Evolutionary conservation across 306 rosid genomes (phyloP).

Genomic region (Prunus kanzakura): DNA sequence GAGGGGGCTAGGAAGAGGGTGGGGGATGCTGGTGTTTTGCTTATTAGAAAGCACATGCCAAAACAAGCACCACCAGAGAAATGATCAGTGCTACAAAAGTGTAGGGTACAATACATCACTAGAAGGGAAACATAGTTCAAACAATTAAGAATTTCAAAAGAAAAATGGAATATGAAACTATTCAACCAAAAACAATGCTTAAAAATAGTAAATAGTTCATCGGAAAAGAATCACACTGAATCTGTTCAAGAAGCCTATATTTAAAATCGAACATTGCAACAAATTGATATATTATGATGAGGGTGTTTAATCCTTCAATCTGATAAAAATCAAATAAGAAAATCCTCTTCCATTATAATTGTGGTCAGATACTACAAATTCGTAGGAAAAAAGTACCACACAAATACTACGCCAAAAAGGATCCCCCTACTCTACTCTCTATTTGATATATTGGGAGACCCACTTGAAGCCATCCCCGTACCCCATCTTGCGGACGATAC

Average conservation of each 20-base stretch:
- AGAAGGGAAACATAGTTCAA: not conserved
- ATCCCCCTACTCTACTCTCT: slow-evolving; percentile 23
- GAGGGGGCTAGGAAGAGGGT: too few relatives aligned
- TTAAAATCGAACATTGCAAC: slow-evolving; percentile 11
- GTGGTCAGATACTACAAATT: slow-evolving; percentile 22
- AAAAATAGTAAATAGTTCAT: slow-evolving; percentile 1
- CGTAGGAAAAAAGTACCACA: slow-evolving; percentile 19
- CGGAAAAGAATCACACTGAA: not conserved
- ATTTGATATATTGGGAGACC: slow-evolving; percentile 51
- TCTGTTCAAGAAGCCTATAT: slow-evolving; percentile 13
- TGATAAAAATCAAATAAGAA: slow-evolving; percentile 10
- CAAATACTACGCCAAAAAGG: slow-evolving; percentile 17
- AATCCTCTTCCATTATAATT: slow-evolving; percentile 17
- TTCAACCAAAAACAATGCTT: slow-evolving; percentile 10
- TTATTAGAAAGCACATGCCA: not conserved
- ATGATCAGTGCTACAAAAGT: not conserved
- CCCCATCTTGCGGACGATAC: slow-evolving; percentile 59
- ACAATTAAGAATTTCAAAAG: not conserved
- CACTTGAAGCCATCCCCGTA: slow-evolving; percentile 62
- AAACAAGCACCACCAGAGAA: not conserved
- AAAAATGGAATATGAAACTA: not conserved
- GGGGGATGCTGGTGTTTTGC: too few relatives aligned
- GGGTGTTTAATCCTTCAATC: slow-evolving; percentile 15
- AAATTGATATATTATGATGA: slow-evolving; percentile 3
- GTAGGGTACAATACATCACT: not conserved